phyloP scores from a whole-genome alignment of 352 stramenopile species.

The Phytophthora constricta region DNA sequence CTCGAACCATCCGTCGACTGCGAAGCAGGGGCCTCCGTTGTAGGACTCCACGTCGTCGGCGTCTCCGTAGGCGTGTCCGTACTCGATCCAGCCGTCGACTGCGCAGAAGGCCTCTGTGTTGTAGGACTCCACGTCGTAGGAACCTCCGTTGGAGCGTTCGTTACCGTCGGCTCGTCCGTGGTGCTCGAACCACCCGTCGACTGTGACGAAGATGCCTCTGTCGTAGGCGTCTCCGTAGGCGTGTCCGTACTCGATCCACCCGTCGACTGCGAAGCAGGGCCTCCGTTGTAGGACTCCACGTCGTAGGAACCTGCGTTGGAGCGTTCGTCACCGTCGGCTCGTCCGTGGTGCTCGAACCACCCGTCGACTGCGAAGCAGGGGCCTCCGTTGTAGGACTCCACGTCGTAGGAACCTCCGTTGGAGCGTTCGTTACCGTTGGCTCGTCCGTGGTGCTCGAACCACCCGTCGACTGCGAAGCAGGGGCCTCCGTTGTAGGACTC shows the following conservation, averaged over 20 bases:
- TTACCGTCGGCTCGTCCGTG: background rate
- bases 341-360: background rate
- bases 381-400: too few relatives aligned
- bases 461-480: too few relatives aligned
- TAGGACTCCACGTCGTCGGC: too few relatives aligned
- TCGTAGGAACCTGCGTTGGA: constrained; percentile 4
- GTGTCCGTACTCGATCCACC: background rate
- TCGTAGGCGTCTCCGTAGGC: background rate
- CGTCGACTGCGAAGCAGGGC: background rate
- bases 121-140: too few relatives aligned
- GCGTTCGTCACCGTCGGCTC: constrained; percentile 12
- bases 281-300: background rate
- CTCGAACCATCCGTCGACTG: background rate
- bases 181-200: constrained; percentile 2
- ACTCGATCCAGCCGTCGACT: too few relatives aligned
- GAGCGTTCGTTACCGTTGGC: too few relatives aligned
- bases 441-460: too few relatives aligned
- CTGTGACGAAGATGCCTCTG: background rate
- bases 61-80: background rate
- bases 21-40: background rate
- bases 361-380: background rate
- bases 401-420: too few relatives aligned
- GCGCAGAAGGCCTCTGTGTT: too few relatives aligned
- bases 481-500: too few relatives aligned
- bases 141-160: background rate